Evolutionary conservation across 2,329 filamentous ascomycete species (phyloP).

Genomic region (Paecilomyces formosus): DNA sequence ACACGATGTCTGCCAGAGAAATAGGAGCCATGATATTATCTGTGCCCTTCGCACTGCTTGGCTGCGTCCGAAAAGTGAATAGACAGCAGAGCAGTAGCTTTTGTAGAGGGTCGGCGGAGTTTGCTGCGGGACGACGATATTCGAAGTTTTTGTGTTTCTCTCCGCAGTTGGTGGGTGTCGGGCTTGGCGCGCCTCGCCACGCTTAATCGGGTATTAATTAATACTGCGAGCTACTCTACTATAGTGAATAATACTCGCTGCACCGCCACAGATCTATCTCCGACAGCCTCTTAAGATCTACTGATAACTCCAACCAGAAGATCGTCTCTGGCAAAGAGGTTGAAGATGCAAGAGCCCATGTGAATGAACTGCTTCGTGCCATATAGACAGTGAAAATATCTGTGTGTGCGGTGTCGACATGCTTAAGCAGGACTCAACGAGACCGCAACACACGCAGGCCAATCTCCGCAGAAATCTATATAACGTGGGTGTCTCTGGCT

Average conservation of each 20-base stretch:
- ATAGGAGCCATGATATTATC: conserved; percentile 41
- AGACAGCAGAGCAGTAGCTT: not conserved
- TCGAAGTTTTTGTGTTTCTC: not conserved
- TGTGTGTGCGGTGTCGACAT: too few species aligned
- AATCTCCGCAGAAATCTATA: not conserved
- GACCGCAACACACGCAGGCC: not conserved
- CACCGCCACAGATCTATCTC: not conserved
- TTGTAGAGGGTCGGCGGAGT: not conserved
- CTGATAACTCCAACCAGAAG: too few species aligned
- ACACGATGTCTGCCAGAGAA: conserved; percentile 59
- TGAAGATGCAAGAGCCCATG: too few species aligned
- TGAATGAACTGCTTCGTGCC: too few species aligned
- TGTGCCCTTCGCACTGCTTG: not conserved
- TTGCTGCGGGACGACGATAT: not conserved
- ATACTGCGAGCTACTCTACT: too few species aligned
- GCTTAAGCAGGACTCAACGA: too few species aligned
- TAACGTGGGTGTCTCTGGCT: not conserved
- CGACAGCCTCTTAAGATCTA: too few species aligned
- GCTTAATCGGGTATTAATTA: not conserved
- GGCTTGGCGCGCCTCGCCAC: not conserved
- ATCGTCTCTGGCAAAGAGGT: too few species aligned
- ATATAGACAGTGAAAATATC: too few species aligned
- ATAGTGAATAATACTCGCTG: not conserved
- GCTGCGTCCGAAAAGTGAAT: not conserved
- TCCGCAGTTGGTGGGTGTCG: not conserved